Evolutionary conservation across 108 stramenopile species (phyloP).

Genomic region (Epithemia pelagica): DNA sequence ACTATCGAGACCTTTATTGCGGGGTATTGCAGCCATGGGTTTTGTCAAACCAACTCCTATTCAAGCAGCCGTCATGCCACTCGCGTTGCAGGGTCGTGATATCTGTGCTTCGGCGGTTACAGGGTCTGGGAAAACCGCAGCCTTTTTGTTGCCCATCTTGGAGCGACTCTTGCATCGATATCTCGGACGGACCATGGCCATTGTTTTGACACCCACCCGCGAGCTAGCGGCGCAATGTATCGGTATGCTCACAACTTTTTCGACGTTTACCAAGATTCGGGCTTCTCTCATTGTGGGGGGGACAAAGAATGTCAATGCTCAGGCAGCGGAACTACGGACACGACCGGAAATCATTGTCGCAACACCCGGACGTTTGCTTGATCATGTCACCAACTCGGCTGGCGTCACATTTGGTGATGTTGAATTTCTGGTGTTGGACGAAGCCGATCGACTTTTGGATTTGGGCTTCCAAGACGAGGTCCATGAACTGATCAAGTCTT

Average conservation of each 20-base stretch:
- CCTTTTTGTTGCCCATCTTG: constrained; percentile 92
- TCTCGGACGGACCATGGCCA: constrained; percentile 60
- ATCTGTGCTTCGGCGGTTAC: constrained; percentile 83
- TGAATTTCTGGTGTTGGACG: constrained; percentile 82
- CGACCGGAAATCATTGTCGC: constrained; percentile 93
- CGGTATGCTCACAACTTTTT: constrained; percentile 79
- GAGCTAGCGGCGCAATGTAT: constrained; percentile 94
- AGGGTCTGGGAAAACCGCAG: constrained; percentile 91
- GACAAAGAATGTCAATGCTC: constrained; percentile 87
- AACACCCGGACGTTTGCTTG: constrained; percentile 94
- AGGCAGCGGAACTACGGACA: constrained; percentile 87
- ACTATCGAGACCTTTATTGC: constrained; percentile 88
- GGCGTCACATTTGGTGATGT: constrained; percentile 87
- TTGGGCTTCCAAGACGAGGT: constrained; percentile 97
- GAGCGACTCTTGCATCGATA: constrained; percentile 86
- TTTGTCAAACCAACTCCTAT: constrained; percentile 93
- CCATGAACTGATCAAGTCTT: constrained; percentile 82
- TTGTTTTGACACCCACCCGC: constrained; percentile 91
- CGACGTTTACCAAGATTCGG: constrained; percentile 82
- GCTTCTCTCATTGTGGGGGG: constrained; percentile 89
- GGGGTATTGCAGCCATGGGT: constrained; percentile 91
- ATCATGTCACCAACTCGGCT: constrained; percentile 89
- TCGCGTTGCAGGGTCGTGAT: constrained; percentile 90
- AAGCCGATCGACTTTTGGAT: constrained; percentile 91
- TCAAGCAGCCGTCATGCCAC: constrained; percentile 87